These are phyloP conservation scores for Cytospora piceae DNA, from an alignment of 2,329 filamentous ascomycete genomes.

Conservation along the genomic window DNA sequence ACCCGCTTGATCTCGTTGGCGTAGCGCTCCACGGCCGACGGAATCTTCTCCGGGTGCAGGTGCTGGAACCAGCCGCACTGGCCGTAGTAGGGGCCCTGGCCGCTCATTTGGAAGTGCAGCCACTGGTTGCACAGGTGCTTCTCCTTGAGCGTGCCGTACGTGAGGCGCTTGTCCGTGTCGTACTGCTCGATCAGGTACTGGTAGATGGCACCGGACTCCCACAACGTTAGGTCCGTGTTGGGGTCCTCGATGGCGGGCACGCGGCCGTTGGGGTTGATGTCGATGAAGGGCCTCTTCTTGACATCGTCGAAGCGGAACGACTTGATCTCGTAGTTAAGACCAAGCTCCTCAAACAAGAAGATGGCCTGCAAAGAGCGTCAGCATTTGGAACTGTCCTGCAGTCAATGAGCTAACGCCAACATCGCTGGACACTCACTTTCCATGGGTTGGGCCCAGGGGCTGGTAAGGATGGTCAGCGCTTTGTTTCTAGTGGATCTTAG, in stretches of 20 bases:
- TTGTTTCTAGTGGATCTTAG: too few species aligned
- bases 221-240: conserved; percentile 41
- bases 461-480: neutral
- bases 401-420: too few species aligned
- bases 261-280: conserved; percentile 43
- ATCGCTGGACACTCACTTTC: conserved; percentile 5
- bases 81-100: conserved; percentile 51
- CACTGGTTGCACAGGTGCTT: conserved; percentile 37
- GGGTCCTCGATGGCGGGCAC: conserved; percentile 42
- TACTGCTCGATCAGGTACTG: conserved; percentile 37
- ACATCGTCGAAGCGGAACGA: conserved; percentile 33
- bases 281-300: conserved; percentile 35
- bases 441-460: conserved; percentile 13
- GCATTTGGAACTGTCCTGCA: conserved; percentile 30
- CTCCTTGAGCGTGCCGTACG: conserved; percentile 31
- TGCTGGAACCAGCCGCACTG: conserved; percentile 44
- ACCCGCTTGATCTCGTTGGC: conserved; percentile 36
- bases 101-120: conserved; percentile 48
- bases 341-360: conserved; percentile 44
- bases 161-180: conserved; percentile 33
- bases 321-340: conserved; percentile 39
- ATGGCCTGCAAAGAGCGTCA: conserved; percentile 35
- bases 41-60: conserved; percentile 38
- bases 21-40: conserved; percentile 34
- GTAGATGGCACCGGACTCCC: conserved; percentile 34